Conservation (phyloP, 192 early-diverging fungal genomes). For the Coemansia sp. region DNA sequence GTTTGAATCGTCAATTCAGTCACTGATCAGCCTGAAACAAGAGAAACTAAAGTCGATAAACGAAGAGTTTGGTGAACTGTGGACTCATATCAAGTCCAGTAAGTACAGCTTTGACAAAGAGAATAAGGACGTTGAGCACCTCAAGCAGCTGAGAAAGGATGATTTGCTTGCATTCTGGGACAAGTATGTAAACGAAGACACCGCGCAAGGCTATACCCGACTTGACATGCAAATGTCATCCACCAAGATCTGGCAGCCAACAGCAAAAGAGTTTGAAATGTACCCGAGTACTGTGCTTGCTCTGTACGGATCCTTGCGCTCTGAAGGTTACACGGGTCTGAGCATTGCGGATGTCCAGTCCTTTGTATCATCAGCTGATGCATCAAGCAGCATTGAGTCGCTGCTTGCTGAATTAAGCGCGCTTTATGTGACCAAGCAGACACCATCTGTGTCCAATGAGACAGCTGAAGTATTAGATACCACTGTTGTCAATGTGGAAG, state of each 20-base stretch:
- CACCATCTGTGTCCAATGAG: not conserved
- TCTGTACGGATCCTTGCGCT: not conserved
- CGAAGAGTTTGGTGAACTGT: slow-evolving; percentile 65
- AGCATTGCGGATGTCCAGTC: not conserved
- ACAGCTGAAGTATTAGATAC: not conserved
- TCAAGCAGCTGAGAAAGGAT: slow-evolving; percentile 22
- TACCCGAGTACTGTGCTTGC: too few relatives aligned
- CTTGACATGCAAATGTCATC: slow-evolving; percentile 2
- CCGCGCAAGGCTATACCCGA: slow-evolving; percentile 8
- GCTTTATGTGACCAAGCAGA: not conserved
- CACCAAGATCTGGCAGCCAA: not conserved
- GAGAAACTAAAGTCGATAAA: slow-evolving; percentile 74
- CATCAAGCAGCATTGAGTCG: not conserved
- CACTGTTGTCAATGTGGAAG: too few relatives aligned
- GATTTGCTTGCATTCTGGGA: slow-evolving; percentile 42
- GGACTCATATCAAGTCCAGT: slow-evolving; percentile 63
- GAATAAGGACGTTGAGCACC: slow-evolving; percentile 2
- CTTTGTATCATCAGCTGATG: not conserved
- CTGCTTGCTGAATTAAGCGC: not conserved
- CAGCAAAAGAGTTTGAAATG: not conserved
- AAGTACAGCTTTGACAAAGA: slow-evolving; percentile 77
- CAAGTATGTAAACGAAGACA: slow-evolving; percentile 35
- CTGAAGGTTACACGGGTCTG: not conserved
- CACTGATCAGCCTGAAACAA: slow-evolving; percentile 61
- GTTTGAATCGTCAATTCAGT: slow-evolving; percentile 63